Evolutionary conservation across 1,139 yeast species (phyloP).

Genomic region (Saccharomyces pastorianus): DNA sequence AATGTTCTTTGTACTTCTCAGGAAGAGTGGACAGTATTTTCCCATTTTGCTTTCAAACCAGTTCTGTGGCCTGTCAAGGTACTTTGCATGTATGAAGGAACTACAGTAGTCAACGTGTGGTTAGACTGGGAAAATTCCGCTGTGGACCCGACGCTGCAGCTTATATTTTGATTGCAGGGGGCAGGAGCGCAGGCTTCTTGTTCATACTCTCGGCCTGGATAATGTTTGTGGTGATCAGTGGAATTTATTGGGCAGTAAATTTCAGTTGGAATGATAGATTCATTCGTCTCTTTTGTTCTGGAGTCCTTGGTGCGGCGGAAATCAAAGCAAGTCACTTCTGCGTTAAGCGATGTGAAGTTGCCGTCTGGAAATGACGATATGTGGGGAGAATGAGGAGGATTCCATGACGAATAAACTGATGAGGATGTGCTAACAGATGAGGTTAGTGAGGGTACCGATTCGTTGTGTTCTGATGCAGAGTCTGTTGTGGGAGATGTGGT

Average conservation of each 20-base stretch:
- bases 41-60: not conserved
- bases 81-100: not conserved
- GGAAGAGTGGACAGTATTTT: not conserved
- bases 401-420: not conserved
- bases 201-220: not conserved
- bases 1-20: not conserved
- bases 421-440: not conserved
- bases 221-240: not conserved
- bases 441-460: not conserved
- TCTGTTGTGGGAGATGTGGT: not conserved
- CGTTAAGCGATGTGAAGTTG: not conserved
- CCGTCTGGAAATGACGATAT: not conserved
- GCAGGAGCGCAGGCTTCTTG: not conserved
- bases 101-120: not conserved
- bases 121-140: not conserved
- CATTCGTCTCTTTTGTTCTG: not conserved
- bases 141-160: not conserved
- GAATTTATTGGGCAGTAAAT: not conserved
- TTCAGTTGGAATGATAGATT: not conserved
- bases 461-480: not conserved
- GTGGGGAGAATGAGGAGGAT: not conserved
- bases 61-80: not conserved
- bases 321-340: not conserved
- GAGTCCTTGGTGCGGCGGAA: not conserved
- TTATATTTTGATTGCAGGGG: not conserved